A percentile compares a stretch with the other conserved stretches of the same genome.
Conservation (phyloP, 176 grass and related monocot genomes). For the Pontederia paniculata region DNA sequence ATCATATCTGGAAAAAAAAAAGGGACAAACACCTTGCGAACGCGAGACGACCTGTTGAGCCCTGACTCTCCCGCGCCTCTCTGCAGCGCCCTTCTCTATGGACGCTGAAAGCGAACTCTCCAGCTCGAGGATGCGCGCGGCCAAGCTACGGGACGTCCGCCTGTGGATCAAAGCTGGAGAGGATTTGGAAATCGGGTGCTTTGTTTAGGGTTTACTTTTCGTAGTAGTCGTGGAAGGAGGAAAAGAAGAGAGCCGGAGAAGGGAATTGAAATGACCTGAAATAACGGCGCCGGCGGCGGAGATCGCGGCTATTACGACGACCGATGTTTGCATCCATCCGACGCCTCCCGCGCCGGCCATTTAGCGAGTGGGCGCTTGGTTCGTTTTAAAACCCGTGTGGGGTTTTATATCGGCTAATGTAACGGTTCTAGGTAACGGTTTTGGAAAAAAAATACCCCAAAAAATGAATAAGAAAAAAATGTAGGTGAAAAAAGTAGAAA, state of each 20-base stretch:
- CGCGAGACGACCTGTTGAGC: slow-evolving; percentile 58
- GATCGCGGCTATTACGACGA: not conserved
- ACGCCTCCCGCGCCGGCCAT: slow-evolving; percentile 5
- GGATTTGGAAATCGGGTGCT: not conserved
- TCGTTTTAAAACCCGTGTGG: too few relatives aligned
- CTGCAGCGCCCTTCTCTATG: slow-evolving; percentile 47
- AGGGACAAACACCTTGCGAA: not conserved
- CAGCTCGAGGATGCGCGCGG: slow-evolving; percentile 32
- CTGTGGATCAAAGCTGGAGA: slow-evolving; percentile 38
- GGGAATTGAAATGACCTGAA: slow-evolving; percentile 22
- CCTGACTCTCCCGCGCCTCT: slow-evolving; percentile 63
- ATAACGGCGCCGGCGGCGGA: slow-evolving; percentile 25
- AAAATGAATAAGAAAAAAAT: too few relatives aligned
- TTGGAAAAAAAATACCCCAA: too few relatives aligned
- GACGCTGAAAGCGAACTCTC: slow-evolving; percentile 37
- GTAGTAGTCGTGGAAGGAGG: not conserved
- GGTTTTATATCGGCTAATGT: too few relatives aligned
- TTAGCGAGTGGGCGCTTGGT: too few relatives aligned
- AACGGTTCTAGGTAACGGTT: too few relatives aligned
- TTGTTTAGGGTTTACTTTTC: slow-evolving; percentile 17
- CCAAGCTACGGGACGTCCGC: slow-evolving; percentile 33
- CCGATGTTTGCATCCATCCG: not conserved
- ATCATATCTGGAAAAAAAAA: not conserved
- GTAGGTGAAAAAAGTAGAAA: too few relatives aligned
- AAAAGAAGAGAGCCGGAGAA: not conserved